Evolutionary conservation across 2,329 filamentous ascomycete genomes (phyloP).

Genomic region (Boeremia exigua): DNA sequence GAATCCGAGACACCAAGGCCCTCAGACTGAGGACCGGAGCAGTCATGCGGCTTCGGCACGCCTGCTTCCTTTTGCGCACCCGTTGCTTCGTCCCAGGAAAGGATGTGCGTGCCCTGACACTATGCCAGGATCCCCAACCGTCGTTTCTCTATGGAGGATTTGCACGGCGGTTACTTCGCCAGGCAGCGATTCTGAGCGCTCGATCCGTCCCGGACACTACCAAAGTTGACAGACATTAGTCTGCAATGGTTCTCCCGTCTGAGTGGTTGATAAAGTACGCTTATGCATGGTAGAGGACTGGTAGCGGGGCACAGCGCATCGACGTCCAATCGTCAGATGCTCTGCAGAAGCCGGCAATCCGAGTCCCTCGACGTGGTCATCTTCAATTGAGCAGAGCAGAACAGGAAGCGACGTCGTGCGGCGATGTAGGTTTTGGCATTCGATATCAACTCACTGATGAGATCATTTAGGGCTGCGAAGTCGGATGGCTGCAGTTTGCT

Average conservation of each 20-base stretch:
- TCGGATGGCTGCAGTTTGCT: slow-evolving; percentile 21
- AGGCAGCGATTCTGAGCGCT: slow-evolving; percentile 33
- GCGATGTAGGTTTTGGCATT: slow-evolving; percentile 5
- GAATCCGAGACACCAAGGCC: slow-evolving; percentile 19
- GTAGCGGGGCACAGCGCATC: slow-evolving; percentile 29
- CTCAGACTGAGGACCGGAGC: slow-evolving; percentile 12
- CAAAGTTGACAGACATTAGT: slow-evolving; percentile 28
- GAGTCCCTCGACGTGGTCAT: slow-evolving; percentile 31
- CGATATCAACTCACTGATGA: slow-evolving; percentile 23
- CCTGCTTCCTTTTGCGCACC: slow-evolving; percentile 13
- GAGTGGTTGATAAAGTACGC: slow-evolving; percentile 37
- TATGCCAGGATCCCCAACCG: slow-evolving; percentile 18
- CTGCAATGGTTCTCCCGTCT: slow-evolving; percentile 14
- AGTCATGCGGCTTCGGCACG: slow-evolving; percentile 18
- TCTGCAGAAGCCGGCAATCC: slow-evolving; percentile 3
- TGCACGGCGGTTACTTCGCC: slow-evolving; percentile 38
- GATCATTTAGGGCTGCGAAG: slow-evolving; percentile 25
- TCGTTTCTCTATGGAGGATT: slow-evolving; percentile 17
- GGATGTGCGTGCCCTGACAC: slow-evolving; percentile 13
- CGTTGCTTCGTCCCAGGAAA: slow-evolving; percentile 7
- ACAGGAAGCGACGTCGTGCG: not conserved
- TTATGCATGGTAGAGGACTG: slow-evolving; percentile 33
- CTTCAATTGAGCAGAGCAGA: slow-evolving; percentile 23
- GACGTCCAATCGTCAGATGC: slow-evolving; percentile 23
- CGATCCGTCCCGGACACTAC: slow-evolving; percentile 42